Evolutionary conservation across 352 stramenopile species (phyloP), one percentile per base, ranked within the genome.

Genomic region (Aphanomyces astaci): DNA sequence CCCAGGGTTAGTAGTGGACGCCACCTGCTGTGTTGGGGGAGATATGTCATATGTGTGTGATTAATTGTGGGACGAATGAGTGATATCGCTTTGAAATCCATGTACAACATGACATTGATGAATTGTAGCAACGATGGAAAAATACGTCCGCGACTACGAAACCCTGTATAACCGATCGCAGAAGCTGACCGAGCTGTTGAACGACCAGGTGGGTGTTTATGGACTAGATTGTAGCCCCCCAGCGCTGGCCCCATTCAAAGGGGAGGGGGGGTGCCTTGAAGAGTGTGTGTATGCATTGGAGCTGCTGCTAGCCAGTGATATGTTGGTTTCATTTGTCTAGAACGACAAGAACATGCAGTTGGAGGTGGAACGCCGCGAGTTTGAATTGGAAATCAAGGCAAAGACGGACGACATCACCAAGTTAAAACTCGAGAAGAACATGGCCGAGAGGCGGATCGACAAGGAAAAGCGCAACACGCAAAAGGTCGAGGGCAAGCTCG

Each of bases 121-220:
- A 15, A 7, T 43, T 43, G 25, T 53, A 68, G 77, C 73, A 15
- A 95, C 85, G n/a, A 97, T 97, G 86, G 89, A 96, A 64, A 96
- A 96, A 72, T 96, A 96, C 77, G 81, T 95, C 39, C 88, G 86
- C 62, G 93, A 97, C 80, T 97, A 96, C 75, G 93, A 97, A 75
- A 88, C 87, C 57, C 81, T 96, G 25, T 97, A 94, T 67, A 82
- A 79, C 3, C 84, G 86, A 32, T 96, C 83, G 45, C 90, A 97
- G 63, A 97, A 98, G 73, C 76, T 97, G 45, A 96, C 87, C n/a
- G 87, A 97, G 25, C 66, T 97, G 32, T 76, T 98, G 9, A 96
- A 98, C 51, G 89, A 97, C 65, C 92, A 98, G 76, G 73, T 74
- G n/a, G n/a, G n/a, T n/a, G n/a, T n/a, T n/a, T n/a, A n/a, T n/a